Evolutionary conservation across 306 rosid genomes (phyloP).

Genomic region (Ceratonia siliqua): DNA sequence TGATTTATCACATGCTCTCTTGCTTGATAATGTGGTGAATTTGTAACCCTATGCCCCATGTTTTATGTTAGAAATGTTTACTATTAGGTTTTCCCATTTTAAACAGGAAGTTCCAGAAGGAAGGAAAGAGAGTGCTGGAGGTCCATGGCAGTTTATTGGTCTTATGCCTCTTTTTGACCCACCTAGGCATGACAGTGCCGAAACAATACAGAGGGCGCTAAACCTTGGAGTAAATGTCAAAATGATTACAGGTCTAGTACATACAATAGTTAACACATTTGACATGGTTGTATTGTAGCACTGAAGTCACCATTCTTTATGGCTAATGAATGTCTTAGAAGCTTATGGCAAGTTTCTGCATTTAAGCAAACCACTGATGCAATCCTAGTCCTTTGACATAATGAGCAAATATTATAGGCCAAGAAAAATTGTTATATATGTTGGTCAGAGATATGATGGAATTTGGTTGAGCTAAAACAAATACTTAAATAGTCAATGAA

Average conservation of each 20-base stretch:
- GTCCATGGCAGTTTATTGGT: slow-evolving; percentile 96
- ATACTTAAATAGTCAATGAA: no score
- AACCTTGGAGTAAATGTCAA: slow-evolving; percentile 98
- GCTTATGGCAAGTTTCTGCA: slow-evolving; percentile 18
- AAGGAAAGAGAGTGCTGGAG: slow-evolving; percentile 86
- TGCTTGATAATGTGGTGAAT: slow-evolving; percentile 13
- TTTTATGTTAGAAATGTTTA: slow-evolving; percentile 19
- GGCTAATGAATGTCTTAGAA: slow-evolving; percentile 8
- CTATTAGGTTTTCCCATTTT: slow-evolving; percentile 9
- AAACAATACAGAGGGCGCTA: slow-evolving; percentile 92
- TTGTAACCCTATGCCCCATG: neutral
- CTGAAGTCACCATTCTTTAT: slow-evolving; percentile 13
- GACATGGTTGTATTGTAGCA: slow-evolving; percentile 23
- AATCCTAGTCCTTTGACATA: neutral
- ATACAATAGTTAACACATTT: slow-evolving; percentile 22
- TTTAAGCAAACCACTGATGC: slow-evolving; percentile 8
- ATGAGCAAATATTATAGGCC: neutral
- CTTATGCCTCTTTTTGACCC: slow-evolving; percentile 97
- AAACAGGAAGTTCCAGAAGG: slow-evolving; percentile 95
- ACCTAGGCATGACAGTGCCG: slow-evolving; percentile 99
- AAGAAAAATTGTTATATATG: slow-evolving; percentile 2
- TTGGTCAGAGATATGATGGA: slow-evolving; percentile 5
- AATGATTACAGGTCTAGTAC: slow-evolving; percentile 83
- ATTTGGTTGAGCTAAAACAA: slow-evolving; percentile 7
- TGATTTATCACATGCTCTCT: slow-evolving; percentile 13